These are phyloP conservation scores for Polysphondylium violaceum DNA, from an alignment of 78 protist species.

Conservation along the genomic window DNA sequence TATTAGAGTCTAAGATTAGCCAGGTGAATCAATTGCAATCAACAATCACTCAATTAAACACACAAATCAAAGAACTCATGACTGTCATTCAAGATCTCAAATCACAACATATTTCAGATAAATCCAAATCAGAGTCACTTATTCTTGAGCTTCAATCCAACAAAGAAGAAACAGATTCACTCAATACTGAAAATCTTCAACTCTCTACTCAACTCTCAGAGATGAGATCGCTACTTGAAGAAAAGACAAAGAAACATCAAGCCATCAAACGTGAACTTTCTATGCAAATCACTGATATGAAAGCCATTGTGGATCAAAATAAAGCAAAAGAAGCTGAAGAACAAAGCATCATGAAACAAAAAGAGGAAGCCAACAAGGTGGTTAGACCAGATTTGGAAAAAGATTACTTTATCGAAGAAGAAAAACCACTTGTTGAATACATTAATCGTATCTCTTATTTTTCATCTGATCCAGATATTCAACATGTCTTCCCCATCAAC, in stretches of 20 bases:
- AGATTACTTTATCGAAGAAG: conserved; percentile 38
- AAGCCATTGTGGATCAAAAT: background rate
- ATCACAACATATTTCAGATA: background rate
- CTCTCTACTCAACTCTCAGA: conserved; percentile 13
- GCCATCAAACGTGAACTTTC: conserved; percentile 35
- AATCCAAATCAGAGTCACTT: conserved; percentile 3
- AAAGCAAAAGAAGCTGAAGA: conserved; percentile 2
- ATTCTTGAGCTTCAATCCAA: conserved; percentile 1
- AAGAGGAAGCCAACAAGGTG: background rate
- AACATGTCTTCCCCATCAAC: conserved; percentile 71
- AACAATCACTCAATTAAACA: too few species aligned
- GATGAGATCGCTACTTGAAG: background rate
- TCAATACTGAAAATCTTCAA: conserved; percentile 4
- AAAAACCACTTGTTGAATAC: conserved; percentile 20
- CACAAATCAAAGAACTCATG: background rate
- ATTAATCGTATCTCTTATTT: conserved; percentile 11
- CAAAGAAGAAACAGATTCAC: conserved; percentile 2
- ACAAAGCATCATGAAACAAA: background rate
- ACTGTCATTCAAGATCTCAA: background rate
- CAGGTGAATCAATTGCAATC: background rate
- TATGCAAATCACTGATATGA: conserved; percentile 20
- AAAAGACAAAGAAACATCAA: conserved; percentile 10
- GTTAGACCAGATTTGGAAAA: background rate
- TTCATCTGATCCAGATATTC: background rate
- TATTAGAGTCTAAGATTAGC: too few species aligned